Evolutionary conservation across 2,329 filamentous ascomycete genomes (phyloP), one percentile per base, ranked within the genome.

Genomic region (Xylaria sp.): DNA sequence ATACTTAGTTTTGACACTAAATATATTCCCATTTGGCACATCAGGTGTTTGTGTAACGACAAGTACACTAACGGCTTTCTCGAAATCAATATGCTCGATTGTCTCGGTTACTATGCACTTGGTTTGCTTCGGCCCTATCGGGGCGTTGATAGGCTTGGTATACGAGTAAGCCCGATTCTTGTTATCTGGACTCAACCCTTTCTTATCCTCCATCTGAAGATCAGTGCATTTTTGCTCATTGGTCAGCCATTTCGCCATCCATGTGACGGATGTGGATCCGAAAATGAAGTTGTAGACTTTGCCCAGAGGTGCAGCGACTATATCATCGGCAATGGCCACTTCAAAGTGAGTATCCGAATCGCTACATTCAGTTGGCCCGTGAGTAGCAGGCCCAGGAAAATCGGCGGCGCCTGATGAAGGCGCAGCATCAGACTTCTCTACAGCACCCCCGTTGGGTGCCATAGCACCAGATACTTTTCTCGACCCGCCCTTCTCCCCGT

Each of bases 281-380:
- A 98, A 99, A 74, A 97, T 87, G 66, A 97, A 82, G 71, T 89
- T 92, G 80, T 97, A 99, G 37, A 98, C 90, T 78, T 97, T 97
- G 63, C 96, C 96, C 1, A 99, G 83, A 0, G 96, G 96, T 1
- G 95, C 96, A 0, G 91, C 87, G 59, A 99, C 91, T 3, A 92
- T 84, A 52, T 97, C 95, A 79, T 99, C 95, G 56, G 92, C 94
- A 50, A 98, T 84, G 2, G 92, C 81, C 77, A 92, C 94, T 71
- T 98, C 93, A 76, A 94, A 98, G 79, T 98, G 96, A 10, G 88
- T 87, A 44, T 88, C 88, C 4, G 85, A 81, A 76, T 99, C 96
- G 3, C 89, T 90, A 78, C 94, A 99, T 52, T 97, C 92, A 0
- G 96, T 98, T 0, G 94, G 89, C 0, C 87, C 86, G 81, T 99